A percentile compares a stretch with the other conserved stretches of the same genome.
phyloP scores from a whole-genome alignment of 2,329 filamentous ascomycete genomes.

The Penicillium glabrum region DNA sequence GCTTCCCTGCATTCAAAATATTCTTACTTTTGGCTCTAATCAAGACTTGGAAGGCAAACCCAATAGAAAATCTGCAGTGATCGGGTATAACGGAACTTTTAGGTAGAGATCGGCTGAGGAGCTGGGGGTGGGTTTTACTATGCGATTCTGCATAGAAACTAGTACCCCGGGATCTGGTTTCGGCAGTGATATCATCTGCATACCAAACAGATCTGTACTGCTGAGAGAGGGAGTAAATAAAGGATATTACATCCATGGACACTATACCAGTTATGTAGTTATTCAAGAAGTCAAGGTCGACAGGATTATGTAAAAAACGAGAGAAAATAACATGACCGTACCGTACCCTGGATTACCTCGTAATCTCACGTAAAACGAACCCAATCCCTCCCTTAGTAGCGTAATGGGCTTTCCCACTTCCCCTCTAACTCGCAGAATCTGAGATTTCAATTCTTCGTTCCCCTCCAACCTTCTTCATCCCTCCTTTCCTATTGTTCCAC shows the following conservation, averaged over 20 bases:
- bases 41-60: not conserved
- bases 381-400: not conserved
- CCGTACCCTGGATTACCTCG: constrained; percentile 2
- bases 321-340: not conserved
- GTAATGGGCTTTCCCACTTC: constrained; percentile 2
- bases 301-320: not conserved
- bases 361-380: not conserved
- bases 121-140: not conserved
- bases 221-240: not conserved
- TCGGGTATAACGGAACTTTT: not conserved
- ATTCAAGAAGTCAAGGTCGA: no score
- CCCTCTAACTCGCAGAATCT: constrained; percentile 16
- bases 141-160: not conserved
- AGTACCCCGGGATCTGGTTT: not conserved
- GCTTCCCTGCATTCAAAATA: not conserved
- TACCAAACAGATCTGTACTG: not conserved
- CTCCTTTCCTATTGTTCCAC: constrained; percentile 28
- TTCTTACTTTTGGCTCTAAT: not conserved
- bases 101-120: not conserved
- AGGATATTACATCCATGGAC: not conserved
- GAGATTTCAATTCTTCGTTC: constrained; percentile 28
- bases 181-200: not conserved
- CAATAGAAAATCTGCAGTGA: not conserved
- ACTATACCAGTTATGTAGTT: no score
- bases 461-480: constrained; percentile 20